Conservation (phyloP, 139 green algal species). For the Pseudopediastrum boryanum region DNA sequence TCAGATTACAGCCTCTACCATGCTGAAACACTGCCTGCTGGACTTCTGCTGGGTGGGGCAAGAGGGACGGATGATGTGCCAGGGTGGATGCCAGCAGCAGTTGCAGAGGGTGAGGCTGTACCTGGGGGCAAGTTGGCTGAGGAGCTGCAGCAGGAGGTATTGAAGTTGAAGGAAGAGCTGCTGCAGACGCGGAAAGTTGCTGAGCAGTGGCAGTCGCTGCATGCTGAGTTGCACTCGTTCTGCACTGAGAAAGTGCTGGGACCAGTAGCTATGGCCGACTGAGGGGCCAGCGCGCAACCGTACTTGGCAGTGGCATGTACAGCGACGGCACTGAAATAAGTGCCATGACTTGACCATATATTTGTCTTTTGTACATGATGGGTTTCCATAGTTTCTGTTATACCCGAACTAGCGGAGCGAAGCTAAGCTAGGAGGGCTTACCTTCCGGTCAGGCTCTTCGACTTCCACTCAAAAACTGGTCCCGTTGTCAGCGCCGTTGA, state of each 20-base stretch:
- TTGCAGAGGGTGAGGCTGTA: not conserved
- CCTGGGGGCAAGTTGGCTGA: constrained; percentile 1
- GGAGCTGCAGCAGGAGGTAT: constrained; percentile 45
- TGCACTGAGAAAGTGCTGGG: constrained; percentile 32
- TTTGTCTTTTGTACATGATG: too few species aligned
- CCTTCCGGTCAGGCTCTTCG: too few species aligned
- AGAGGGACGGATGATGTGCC: not conserved
- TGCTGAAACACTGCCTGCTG: not conserved
- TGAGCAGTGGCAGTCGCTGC: constrained; percentile 53
- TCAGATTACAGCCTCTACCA: not conserved
- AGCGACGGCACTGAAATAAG: too few species aligned
- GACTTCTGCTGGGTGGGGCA: not conserved
- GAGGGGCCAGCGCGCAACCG: too few species aligned
- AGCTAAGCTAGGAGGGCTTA: too few species aligned
- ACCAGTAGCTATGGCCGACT: not conserved
- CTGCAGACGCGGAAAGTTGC: constrained; percentile 27
- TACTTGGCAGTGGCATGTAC: too few species aligned
- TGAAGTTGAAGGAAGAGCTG: constrained; percentile 50
- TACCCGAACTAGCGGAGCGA: too few species aligned
- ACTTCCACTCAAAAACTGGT: too few species aligned
- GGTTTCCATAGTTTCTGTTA: too few species aligned
- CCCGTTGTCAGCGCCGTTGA: too few species aligned
- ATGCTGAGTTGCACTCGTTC: constrained; percentile 53
- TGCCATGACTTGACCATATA: too few species aligned
- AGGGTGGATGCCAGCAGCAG: not conserved